Evolutionary conservation across 1,139 yeast species (phyloP), one percentile per base, ranked within the genome.

Genomic region (Debaryomyces sp.): DNA sequence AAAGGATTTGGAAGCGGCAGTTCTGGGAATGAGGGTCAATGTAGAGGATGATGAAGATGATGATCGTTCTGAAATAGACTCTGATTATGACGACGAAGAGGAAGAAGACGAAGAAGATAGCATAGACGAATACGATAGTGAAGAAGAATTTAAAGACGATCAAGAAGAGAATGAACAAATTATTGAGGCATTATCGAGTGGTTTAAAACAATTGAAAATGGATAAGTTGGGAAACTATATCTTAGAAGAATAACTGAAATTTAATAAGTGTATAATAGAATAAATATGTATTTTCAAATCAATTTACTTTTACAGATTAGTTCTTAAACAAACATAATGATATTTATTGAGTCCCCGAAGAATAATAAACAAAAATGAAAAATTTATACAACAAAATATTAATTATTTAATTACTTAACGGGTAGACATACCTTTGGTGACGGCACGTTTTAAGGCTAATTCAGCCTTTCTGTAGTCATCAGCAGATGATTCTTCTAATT

Each of bases 401-500:
- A 48, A 53, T 40, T 37, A 33, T 50, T 52, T 50, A 50, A 53
- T 53, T 52, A 52, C 77, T 87, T 89, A 91, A 86, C 97, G 97
- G 78, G 97, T 85, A 68, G 97, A 88, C 91, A 91, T 89, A 77
- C 98, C 98, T 85, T 91, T 94, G 84, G 97, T 92, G 76, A 91
- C 97, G 74, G 95, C 97, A 81, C 99, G 89, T 91, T 94, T 94
- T 77, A 94, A 89, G 77, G 92, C 87, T 75, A 95, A 90, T 85
- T 94, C 99, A 73, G 99, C 99, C 87, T 90, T 94, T 88, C 98
- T 89, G 83, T 81, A 86, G 78, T 91, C 97, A 71, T 94, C 99
- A 74, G 97, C 94, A 68, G 95, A 70, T 58, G 97, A 84, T 64
- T 94, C 99, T 83, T 92, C 97, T 64, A 94, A 81, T 82, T 92